These are phyloP conservation scores for Vigna trinervia DNA, from an alignment of 306 rosid species.

Conservation along the genomic window DNA sequence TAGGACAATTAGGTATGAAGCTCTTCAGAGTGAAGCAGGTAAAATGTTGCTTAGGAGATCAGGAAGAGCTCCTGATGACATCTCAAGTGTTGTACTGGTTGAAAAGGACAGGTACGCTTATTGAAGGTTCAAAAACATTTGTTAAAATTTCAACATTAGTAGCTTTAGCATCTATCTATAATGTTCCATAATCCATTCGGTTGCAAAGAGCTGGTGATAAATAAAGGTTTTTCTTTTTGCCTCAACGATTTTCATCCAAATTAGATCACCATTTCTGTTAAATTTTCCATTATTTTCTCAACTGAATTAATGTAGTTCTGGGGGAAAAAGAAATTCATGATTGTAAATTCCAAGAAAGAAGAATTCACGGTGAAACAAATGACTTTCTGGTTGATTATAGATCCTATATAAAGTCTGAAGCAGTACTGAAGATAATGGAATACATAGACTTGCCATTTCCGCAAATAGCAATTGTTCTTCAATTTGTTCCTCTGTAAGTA, in stretches of 20 bases:
- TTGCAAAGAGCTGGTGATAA: too few relatives aligned
- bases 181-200: too few relatives aligned
- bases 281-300: constrained; percentile 9
- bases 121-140: not conserved
- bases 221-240: too few relatives aligned
- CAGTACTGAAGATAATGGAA: constrained; percentile 94
- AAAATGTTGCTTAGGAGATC: constrained; percentile 82
- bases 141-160: not conserved
- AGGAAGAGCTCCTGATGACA: constrained; percentile 95
- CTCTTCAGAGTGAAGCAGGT: constrained; percentile 97
- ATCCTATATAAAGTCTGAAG: constrained; percentile 84
- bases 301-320: not conserved
- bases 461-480: constrained; percentile 69
- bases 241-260: constrained; percentile 15
- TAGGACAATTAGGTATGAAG: constrained; percentile 80
- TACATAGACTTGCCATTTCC: constrained; percentile 87
- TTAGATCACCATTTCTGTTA: constrained; percentile 4
- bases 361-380: constrained; percentile 28
- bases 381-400: constrained; percentile 58
- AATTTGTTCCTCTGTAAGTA: constrained; percentile 87
- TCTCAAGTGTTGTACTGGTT: constrained; percentile 95
- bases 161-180: too few relatives aligned
- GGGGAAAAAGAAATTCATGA: constrained; percentile 15
- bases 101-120: constrained; percentile 67
- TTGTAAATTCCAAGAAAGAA: constrained; percentile 31